Evolutionary conservation across 306 rosid species (phyloP).

Genomic region (Sphenostylis stenocarpa): DNA sequence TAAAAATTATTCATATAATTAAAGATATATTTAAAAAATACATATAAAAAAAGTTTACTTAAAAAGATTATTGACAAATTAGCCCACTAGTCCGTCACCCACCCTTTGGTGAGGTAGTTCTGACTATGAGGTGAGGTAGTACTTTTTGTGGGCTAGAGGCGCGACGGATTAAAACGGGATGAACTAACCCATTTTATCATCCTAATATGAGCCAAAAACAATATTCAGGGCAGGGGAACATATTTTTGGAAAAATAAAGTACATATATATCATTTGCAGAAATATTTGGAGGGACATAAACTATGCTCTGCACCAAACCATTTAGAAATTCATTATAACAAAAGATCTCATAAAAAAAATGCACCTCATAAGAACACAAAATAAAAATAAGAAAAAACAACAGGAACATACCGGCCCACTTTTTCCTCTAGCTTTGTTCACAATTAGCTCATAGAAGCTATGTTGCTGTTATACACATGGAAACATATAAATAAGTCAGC

Average conservation of each 20-base stretch:
- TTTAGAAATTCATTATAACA: background rate
- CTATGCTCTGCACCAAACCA: background rate
- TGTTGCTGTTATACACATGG: slow-evolving; percentile 71
- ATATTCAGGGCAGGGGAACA: background rate
- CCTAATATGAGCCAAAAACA: background rate
- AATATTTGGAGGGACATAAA: background rate
- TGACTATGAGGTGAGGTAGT: too few species aligned
- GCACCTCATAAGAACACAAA: background rate
- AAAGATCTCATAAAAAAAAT: too few species aligned
- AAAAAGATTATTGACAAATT: too few species aligned
- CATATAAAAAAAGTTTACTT: too few species aligned
- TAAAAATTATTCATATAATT: too few species aligned
- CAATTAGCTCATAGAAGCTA: slow-evolving; percentile 88
- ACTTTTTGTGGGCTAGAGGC: too few species aligned
- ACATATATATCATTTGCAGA: background rate
- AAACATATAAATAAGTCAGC: slow-evolving; percentile 36
- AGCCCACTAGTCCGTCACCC: too few species aligned
- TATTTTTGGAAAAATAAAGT: background rate
- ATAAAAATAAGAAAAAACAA: background rate
- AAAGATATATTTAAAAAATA: too few species aligned
- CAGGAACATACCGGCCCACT: slow-evolving; percentile 84
- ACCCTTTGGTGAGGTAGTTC: too few species aligned
- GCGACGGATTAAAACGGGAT: too few species aligned
- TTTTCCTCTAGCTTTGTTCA: slow-evolving; percentile 95
- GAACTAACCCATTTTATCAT: too few species aligned